phyloP scores from a whole-genome alignment of 176 grass and related monocot species.

The Eragrostis nindensis region DNA sequence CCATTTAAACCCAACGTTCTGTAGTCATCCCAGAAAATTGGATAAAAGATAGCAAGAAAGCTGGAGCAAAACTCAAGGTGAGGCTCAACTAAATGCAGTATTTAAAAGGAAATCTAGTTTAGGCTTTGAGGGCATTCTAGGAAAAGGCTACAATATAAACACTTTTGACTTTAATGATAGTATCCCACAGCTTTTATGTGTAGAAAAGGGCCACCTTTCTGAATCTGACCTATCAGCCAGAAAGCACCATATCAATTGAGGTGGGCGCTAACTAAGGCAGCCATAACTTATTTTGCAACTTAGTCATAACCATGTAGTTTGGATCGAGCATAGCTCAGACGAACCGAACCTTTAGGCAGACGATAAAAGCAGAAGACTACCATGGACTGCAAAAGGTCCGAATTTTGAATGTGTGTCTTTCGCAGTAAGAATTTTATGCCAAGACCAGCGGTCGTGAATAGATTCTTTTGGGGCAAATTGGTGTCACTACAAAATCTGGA shows the following conservation, averaged over 20 bases:
- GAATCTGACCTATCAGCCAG: not conserved
- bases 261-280: not conserved
- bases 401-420: not conserved
- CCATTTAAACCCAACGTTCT: not conserved
- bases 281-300: not conserved
- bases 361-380: not conserved
- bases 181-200: not conserved
- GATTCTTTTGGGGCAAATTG: not conserved
- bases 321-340: not conserved
- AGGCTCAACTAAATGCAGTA: not conserved
- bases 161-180: constrained; percentile 5
- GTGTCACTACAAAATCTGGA: not conserved
- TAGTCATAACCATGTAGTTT: not conserved
- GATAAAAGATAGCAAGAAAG: constrained; percentile 13
- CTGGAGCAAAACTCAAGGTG: not conserved
- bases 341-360: not conserved
- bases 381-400: not conserved
- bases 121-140: not conserved
- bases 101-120: not conserved
- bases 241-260: constrained; percentile 8
- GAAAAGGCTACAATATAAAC: not conserved
- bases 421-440: not conserved
- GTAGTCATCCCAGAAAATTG: not conserved
- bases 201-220: constrained; percentile 4
- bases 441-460: not conserved